Evolutionary conservation across 2,329 filamentous ascomycete species (phyloP), one percentile per base, ranked within the genome.

Genomic region (Chaetomium sp.): DNA sequence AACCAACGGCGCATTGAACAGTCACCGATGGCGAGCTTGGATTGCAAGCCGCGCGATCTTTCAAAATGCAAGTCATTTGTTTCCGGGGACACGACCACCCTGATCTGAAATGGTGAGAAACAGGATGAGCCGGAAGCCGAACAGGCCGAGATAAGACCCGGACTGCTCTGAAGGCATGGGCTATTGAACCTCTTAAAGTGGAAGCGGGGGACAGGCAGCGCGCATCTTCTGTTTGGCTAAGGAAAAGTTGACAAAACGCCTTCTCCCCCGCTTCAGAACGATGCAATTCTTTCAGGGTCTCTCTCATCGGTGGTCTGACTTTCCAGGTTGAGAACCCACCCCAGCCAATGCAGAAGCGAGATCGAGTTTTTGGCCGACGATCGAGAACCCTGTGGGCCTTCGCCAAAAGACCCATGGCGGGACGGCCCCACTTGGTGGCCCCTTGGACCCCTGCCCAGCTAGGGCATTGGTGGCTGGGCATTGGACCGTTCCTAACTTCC

Each of bases 341-440:
- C 63, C 51, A 54, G 59, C 61, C 65, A 62, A 67, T 65, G 35
- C 16, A 19, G n/a, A 58, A 65, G 42, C 47, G 35, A 31, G 70
- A 71, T 71, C 68, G 67, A 65, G 56, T 35, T 66, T 70, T 71
- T 69, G 49, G 65, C 59, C 27, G 56, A 38, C 61, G 67, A 71
- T 71, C 70, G 70, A 69, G 62, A 65, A 68, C 45, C 13, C 47
- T 19, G 42, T 61, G 45, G 62, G 25, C 35, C 53, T 58, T 59
- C 23, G 38, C 31, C 38, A 27, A 56, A 62, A 33, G 25, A 21
- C 62, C 62, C 25, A 58, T 61, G 65, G 65, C 65, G 63, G 67
- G 64, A 66, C 49, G 38, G 64, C 35, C 56, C 67, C 69, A 65
- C 67, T 61, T 59, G 27, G 62, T 23, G 38, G 5, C 47, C 21